Base-by-base conservation (phyloP, 2,329 filamentous ascomycete genomes). In the Fusarium clavum region DNA sequence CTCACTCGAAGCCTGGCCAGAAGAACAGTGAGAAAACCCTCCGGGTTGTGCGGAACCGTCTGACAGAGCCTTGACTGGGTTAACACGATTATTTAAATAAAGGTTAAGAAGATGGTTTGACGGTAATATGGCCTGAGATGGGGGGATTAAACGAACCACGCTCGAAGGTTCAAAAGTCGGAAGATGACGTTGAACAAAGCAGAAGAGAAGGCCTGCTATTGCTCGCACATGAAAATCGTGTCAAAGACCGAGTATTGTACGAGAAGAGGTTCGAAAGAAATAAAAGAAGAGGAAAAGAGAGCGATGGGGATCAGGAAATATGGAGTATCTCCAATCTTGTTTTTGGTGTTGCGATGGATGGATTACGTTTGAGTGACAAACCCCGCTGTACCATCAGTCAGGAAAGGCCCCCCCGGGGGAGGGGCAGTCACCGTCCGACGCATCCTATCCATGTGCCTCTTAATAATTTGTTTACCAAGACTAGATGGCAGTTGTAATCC, bases 291-390 rank as follows among this genome's bases (percentile, higher is more conserved):
- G 20, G 30, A 43, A 30, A 12, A 38, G 18, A n/a, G 34, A 38
- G 34, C 34, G 10, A 38, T 38, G 34, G 18, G 45, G 25, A 22
- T n/a, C 18, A 52, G 30, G n/a, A 41, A 41, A 32, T 56, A 46
- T 51, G 14, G 49, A 64, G 41, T 55, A 68, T 70, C 47, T 29
- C 43, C 30, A 53, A 61, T 27, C 47, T 52, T 57, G 63, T 27
- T 64, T 59, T 53, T 71, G 68, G 58, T 71, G 64, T 70, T 70
- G 59, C 44, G 43, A 48, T 45, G 44, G 44, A 69, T 34, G 32
- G 32, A 69, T 69, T 69, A 69, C 67, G 67, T 70, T 58, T 52
- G 30, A 47, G 49, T 69, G 65, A 60, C 59, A 68, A 58, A 67
- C 67, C 67, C 67, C 63, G 46, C 67, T 61, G 43, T 46, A 49